Conservation (phyloP, 169 alveolate genomes). For the Cryptosporidium sp. region DNA sequence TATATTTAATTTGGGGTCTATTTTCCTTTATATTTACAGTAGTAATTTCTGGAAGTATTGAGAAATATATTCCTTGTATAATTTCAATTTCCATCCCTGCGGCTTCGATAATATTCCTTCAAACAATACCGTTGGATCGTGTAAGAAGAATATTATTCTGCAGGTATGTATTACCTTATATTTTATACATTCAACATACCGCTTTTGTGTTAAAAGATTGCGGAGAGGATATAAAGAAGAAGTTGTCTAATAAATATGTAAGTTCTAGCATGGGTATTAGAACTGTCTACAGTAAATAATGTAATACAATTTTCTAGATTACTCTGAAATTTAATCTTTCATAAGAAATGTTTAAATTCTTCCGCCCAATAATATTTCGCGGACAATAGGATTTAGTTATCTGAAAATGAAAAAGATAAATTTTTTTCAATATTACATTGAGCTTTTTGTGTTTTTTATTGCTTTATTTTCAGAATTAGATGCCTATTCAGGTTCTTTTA, state of each 20-base stretch:
- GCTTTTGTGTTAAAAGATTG: constrained; percentile 41
- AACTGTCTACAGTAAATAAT: background rate
- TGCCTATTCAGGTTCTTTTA: background rate
- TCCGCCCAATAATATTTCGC: constrained; percentile 15
- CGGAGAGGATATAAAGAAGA: constrained; percentile 48
- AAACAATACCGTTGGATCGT: constrained; percentile 58
- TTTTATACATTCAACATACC: constrained; percentile 47
- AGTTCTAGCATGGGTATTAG: background rate
- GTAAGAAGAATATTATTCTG: constrained; percentile 62
- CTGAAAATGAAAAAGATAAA: constrained; percentile 2
- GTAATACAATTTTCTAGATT: background rate
- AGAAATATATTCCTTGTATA: constrained; percentile 58
- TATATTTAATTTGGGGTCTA: constrained; percentile 46
- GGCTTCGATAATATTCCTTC: constrained; percentile 61
- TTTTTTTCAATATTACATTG: background rate
- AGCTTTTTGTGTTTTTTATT: background rate
- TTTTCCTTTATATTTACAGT: constrained; percentile 47
- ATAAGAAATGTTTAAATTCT: background rate
- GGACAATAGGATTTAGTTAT: constrained; percentile 4
- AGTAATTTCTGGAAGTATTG: constrained; percentile 43
- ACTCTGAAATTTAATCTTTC: background rate
- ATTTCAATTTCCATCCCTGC: constrained; percentile 41
- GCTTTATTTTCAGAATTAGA: background rate
- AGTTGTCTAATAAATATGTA: constrained; percentile 10
- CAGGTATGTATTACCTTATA: constrained; percentile 48